These are phyloP conservation scores for Aspergillus jensenii DNA, from an alignment of 2,329 filamentous ascomycete genomes.

Conservation along the genomic window DNA sequence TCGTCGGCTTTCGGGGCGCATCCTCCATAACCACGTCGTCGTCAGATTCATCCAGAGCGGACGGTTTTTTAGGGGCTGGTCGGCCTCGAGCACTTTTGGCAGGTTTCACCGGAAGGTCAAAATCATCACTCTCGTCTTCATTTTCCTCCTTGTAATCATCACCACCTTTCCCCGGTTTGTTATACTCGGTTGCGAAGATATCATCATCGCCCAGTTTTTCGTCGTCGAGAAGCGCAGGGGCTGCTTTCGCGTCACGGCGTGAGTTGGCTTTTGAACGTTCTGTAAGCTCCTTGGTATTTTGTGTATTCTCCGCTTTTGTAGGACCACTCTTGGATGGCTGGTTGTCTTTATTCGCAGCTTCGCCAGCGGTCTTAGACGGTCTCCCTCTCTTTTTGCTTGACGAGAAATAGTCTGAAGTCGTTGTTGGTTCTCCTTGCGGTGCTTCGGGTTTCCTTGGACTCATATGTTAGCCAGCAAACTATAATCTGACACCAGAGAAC, in stretches of 20 bases:
- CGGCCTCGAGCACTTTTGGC: constrained; percentile 54
- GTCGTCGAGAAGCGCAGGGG: constrained; percentile 55
- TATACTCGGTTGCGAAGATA: constrained; percentile 74
- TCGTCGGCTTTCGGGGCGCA: constrained; percentile 45
- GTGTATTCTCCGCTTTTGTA: constrained; percentile 11
- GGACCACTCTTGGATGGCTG: constrained; percentile 16
- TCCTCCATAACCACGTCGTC: constrained; percentile 57
- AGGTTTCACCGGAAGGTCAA: constrained; percentile 60
- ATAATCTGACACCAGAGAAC: constrained; percentile 20
- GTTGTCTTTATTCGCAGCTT: constrained; percentile 18
- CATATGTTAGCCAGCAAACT: constrained; percentile 4
- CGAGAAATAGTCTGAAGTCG: constrained; percentile 64
- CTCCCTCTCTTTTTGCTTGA: constrained; percentile 57
- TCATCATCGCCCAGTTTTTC: constrained; percentile 73
- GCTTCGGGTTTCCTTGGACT: constrained; percentile 49
- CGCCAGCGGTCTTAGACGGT: constrained; percentile 31
- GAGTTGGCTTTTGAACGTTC: constrained; percentile 42
- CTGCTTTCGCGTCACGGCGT: constrained; percentile 31
- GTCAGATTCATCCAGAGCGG: constrained; percentile 33
- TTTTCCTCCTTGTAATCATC: constrained; percentile 70
- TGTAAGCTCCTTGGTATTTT: constrained; percentile 44
- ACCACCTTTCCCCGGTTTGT: constrained; percentile 60
- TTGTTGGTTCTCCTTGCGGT: constrained; percentile 56
- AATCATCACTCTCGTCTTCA: constrained; percentile 52
- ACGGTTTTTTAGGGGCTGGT: constrained; percentile 35